These are phyloP conservation scores for Ocimum tenuiflorum DNA, from an alignment of 257 asterid genomes.

Conservation along the genomic window DNA sequence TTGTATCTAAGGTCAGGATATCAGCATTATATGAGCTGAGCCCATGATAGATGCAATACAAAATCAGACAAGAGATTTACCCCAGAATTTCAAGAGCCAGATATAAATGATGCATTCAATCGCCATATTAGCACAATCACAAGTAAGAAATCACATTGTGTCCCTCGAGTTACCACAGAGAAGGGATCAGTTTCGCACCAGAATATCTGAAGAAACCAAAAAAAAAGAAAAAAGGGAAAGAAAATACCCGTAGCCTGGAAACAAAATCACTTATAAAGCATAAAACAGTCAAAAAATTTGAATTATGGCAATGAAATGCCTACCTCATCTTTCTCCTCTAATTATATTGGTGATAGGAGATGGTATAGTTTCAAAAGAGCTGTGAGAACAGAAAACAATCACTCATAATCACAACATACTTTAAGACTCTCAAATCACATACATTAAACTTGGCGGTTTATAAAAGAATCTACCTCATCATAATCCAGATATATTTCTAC, in stretches of 20 bases:
- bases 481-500: conserved; percentile 51
- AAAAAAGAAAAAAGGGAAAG: background rate
- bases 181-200: conserved; percentile 24
- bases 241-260: background rate
- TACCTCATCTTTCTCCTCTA: conserved; percentile 81
- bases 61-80: conserved; percentile 35
- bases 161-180: conserved; percentile 26
- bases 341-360: conserved; percentile 70
- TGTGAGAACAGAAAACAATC: conserved; percentile 84
- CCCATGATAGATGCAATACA: conserved; percentile 8
- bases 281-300: conserved; percentile 16
- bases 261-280: conserved; percentile 23
- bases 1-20: background rate
- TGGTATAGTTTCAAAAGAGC: conserved; percentile 64
- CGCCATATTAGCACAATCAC: conserved; percentile 31
- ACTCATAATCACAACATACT: conserved; percentile 47
- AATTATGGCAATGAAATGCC: conserved; percentile 37
- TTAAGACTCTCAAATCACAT: conserved; percentile 51
- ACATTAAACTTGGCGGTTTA: conserved; percentile 44
- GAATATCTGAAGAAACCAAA: conserved; percentile 29
- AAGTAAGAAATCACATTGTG: conserved; percentile 32
- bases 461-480: conserved; percentile 77
- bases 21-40: too few relatives aligned
- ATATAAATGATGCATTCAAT: conserved; percentile 27
- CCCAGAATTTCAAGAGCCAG: conserved; percentile 29